These are phyloP conservation scores for Sabuloglossum arenarium DNA, from an alignment of 495 filamentous ascomycete genomes.

Conservation along the genomic window DNA sequence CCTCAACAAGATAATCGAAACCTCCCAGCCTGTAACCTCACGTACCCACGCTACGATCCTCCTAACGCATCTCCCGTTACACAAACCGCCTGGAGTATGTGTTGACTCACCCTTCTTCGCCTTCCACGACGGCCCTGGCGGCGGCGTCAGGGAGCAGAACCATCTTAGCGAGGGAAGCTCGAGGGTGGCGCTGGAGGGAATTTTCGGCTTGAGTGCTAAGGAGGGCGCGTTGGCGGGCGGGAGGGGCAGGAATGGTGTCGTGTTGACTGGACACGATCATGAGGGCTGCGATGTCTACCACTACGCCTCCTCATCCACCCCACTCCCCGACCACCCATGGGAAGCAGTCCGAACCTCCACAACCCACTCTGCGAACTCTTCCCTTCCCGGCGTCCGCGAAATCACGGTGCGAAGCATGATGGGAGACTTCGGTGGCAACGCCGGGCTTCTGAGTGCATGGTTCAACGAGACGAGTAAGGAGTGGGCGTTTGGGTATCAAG, in stretches of 20 bases:
- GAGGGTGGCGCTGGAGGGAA: constrained; percentile 47
- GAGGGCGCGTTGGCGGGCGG: constrained; percentile 29
- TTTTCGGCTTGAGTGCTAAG: constrained; percentile 56
- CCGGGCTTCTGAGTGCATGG: constrained; percentile 72
- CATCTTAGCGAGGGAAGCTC: constrained; percentile 52
- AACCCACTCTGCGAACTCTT: constrained; percentile 16
- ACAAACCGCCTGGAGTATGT: constrained; percentile 68
- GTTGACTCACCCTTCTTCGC: constrained; percentile 63
- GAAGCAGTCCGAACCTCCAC: constrained; percentile 25
- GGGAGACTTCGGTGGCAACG: constrained; percentile 80
- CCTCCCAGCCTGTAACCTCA: constrained; percentile 43
- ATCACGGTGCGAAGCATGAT: constrained; percentile 97
- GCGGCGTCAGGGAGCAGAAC: constrained; percentile 77
- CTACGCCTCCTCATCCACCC: constrained; percentile 16
- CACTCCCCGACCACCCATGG: constrained; percentile 20
- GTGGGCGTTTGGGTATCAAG: constrained; percentile 41
- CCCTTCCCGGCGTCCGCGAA: constrained; percentile 46
- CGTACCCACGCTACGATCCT: constrained; percentile 52
- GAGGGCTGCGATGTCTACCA: constrained; percentile 81
- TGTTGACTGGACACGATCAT: constrained; percentile 89
- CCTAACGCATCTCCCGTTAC: constrained; percentile 78
- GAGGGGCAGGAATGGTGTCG: constrained; percentile 43
- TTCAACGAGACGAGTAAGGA: constrained; percentile 38
- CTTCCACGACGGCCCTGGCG: constrained; percentile 38
- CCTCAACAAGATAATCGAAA: constrained; percentile 48